These are phyloP conservation scores for Picochlorum sp. DNA, from an alignment of 139 green algal genomes.

Conservation along the genomic window DNA sequence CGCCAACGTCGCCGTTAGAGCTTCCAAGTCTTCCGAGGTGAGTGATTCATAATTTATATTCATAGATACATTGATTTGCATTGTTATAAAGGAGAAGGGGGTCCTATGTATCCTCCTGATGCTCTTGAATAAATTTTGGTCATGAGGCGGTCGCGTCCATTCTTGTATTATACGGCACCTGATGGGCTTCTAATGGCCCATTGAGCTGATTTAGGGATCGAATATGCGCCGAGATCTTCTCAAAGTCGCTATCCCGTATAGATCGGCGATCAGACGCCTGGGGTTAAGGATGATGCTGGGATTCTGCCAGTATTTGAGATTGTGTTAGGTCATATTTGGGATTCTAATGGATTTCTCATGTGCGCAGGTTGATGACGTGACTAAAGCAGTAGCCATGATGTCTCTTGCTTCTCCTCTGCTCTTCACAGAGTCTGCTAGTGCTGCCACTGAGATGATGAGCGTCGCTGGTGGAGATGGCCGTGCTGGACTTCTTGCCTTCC, in stretches of 20 bases:
- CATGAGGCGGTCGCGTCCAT: no score
- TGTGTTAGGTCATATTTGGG: background rate
- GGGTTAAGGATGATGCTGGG: background rate
- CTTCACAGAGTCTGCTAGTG: slow-evolving; percentile 38
- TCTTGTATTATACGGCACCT: no score
- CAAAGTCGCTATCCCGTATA: background rate
- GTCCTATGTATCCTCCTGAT: no score
- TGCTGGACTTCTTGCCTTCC: slow-evolving; percentile 13
- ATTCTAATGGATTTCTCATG: background rate
- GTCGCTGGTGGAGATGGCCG: slow-evolving; percentile 42
- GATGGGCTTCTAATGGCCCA: background rate
- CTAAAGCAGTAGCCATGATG: slow-evolving; percentile 13
- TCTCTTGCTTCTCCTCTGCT: slow-evolving; percentile 35
- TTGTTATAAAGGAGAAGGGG: no score
- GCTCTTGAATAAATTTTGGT: no score
- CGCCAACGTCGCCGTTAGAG: no score
- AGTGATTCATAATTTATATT: no score
- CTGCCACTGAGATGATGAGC: slow-evolving; percentile 60
- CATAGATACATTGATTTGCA: no score
- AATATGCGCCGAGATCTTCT: background rate
- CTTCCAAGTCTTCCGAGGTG: no score
- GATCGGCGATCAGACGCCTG: background rate
- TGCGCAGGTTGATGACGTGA: slow-evolving; percentile 16
- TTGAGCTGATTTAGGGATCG: background rate
- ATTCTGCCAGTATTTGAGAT: no score